Evolutionary conservation across 345 rosid species (phyloP), one percentile per base, ranked within the genome.

Genomic region (Citrus mangshanensis): DNA sequence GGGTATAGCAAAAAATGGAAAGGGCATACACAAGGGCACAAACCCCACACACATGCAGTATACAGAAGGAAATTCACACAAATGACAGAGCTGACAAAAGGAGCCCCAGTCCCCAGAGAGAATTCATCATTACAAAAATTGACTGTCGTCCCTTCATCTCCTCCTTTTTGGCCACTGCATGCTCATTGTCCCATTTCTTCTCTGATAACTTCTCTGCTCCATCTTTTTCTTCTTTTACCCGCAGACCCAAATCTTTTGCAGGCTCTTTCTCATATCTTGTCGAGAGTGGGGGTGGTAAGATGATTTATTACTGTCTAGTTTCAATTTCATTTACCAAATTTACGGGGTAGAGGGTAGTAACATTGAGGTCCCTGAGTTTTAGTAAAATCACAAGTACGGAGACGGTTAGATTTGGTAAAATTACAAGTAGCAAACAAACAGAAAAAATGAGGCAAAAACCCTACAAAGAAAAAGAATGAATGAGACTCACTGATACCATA

Each of bases 61-160:
- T 13, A 3, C 51, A 46, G 51, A 46, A 46, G 51, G 18, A 12
- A 13, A 46, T 46, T 46, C 18, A 46, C 51, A 46, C 1, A 46
- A 46, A 13, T 46, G 30, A 1, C 35, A 69, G 58, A 18, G 59
- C n/a, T 12, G 73, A 46, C 58, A 42, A 69, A 46, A 28, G 56
- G 19, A 12, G 18, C 56, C 16, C 34, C 27, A 59, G 13, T 54
- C 28, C 62, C 28, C 62, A n/a, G 28, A 59, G 62, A n/a, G 4
- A 27, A 27, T 14, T 32, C 63, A 55, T 72, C 42, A 72, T 72
- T 54, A 22, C 28, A 25, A 21, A 4, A 30, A 54, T 32, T 21
- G 75, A 72, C 62, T 54, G 75, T 55, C 74, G 75, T 55, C 62
- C 61, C 61, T n/a, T 56, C 51, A 46, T 56, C 61, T 56, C 9